Evolutionary conservation across 2,329 filamentous ascomycete species (phyloP).

Genomic region (Cadophora sp.): DNA sequence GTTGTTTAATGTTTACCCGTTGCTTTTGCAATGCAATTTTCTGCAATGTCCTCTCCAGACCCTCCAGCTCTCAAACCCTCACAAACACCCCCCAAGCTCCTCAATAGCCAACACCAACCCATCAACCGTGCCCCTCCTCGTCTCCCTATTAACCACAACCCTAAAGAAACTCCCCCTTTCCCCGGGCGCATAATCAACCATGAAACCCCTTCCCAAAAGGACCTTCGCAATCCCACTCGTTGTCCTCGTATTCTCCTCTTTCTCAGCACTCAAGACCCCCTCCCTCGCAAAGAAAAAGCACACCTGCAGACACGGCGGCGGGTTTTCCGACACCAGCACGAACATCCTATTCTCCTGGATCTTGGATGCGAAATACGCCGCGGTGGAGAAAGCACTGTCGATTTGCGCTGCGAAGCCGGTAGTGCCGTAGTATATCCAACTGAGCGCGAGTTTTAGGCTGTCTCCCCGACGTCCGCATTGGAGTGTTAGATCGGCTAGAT

Average conservation of each 20-base stretch:
- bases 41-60: too few species aligned
- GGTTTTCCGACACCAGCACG: slow-evolving; percentile 74
- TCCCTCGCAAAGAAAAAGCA: slow-evolving; percentile 86
- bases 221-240: slow-evolving; percentile 61
- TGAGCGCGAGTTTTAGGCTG: slow-evolving; percentile 83
- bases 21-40: too few species aligned
- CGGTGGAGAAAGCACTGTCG: slow-evolving; percentile 75
- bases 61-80: too few species aligned
- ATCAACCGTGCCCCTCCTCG: slow-evolving; percentile 64
- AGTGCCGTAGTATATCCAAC: slow-evolving; percentile 89
- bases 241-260: slow-evolving; percentile 56
- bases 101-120: slow-evolving; percentile 66
- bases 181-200: slow-evolving; percentile 64
- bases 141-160: slow-evolving; percentile 71
- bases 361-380: slow-evolving; percentile 69
- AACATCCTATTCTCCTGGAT: slow-evolving; percentile 66
- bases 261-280: slow-evolving; percentile 54
- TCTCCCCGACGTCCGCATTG: slow-evolving; percentile 92
- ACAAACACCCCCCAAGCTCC: slow-evolving; percentile 37
- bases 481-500: slow-evolving; percentile 89
- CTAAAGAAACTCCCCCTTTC: slow-evolving; percentile 70
- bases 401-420: slow-evolving; percentile 74
- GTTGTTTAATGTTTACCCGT: too few species aligned
- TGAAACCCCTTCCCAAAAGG: slow-evolving; percentile 67
- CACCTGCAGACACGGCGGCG: slow-evolving; percentile 88